Evolutionary conservation across 2,329 filamentous ascomycete species (phyloP).

Genomic region (Talaromyces rugulosus): DNA sequence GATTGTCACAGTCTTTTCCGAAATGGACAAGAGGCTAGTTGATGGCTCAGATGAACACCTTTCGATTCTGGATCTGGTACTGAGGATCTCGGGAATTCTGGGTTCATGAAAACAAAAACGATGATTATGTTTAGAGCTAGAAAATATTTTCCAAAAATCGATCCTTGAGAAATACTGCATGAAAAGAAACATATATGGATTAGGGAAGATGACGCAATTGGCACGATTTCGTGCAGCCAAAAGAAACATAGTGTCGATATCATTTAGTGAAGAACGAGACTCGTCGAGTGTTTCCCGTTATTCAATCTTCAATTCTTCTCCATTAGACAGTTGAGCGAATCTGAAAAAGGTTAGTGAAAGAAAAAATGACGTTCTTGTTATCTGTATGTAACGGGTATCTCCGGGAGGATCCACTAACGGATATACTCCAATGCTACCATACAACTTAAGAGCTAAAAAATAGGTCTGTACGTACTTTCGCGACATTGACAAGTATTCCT

Average conservation of each 20-base stretch:
- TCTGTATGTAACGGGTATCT: too few species aligned
- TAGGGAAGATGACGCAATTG: not conserved
- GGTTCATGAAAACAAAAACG: constrained; percentile 17
- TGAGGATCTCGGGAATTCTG: constrained; percentile 75
- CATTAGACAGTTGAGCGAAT: too few species aligned
- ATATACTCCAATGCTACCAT: too few species aligned
- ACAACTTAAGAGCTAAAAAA: too few species aligned
- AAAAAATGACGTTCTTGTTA: too few species aligned
- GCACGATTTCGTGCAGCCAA: not conserved
- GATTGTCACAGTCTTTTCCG: constrained; percentile 84
- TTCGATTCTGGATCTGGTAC: constrained; percentile 76
- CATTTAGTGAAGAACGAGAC: not conserved
- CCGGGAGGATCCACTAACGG: too few species aligned
- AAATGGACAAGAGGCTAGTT: constrained; percentile 87
- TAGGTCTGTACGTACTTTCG: too few species aligned
- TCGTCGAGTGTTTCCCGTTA: too few species aligned
- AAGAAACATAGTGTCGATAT: not conserved
- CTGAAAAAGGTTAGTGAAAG: too few species aligned
- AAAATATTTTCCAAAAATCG: not conserved
- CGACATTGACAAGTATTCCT: too few species aligned
- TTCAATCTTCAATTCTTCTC: too few species aligned
- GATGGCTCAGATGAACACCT: constrained; percentile 96
- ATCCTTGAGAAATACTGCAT: not conserved
- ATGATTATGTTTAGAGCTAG: not conserved
- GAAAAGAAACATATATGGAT: not conserved